phyloP scores from a whole-genome alignment of 2,329 filamentous ascomycete genomes.

The Aspergillus aculeatus region DNA sequence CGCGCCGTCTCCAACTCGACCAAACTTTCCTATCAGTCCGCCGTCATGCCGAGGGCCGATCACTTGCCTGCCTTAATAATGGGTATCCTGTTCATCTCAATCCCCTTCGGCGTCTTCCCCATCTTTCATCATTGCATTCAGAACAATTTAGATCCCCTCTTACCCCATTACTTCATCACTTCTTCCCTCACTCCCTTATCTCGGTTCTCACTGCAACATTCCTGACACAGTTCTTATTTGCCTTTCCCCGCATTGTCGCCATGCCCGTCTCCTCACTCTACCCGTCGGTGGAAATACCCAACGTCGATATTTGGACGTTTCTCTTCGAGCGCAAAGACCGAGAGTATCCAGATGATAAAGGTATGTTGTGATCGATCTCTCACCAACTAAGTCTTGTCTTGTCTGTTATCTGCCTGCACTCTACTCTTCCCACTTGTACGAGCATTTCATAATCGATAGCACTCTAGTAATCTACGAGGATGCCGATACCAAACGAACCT shows the following conservation, averaged over 20 bases:
- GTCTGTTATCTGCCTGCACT: no score
- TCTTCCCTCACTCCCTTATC: not conserved
- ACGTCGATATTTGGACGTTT: constrained; percentile 74
- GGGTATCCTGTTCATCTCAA: not conserved
- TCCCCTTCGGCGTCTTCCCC: not conserved
- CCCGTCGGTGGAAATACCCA: constrained; percentile 65
- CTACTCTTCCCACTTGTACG: not conserved
- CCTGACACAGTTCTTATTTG: not conserved
- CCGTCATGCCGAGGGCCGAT: constrained; percentile 9
- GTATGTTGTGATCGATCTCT: constrained; percentile 45
- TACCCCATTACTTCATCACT: not conserved
- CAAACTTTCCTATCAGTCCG: not conserved
- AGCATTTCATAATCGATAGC: not conserved
- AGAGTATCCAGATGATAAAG: constrained; percentile 69
- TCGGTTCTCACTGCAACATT: not conserved
- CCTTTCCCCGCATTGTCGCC: constrained; percentile 21
- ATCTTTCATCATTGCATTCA: not conserved
- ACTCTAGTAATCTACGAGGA: constrained; percentile 74
- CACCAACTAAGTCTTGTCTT: no score
- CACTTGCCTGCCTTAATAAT: not conserved
- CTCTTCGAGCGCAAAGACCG: constrained; percentile 69
- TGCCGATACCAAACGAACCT: constrained; percentile 64
- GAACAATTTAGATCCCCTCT: no score
- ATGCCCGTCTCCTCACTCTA: constrained; percentile 74
- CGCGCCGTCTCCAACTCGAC: not conserved